These are phyloP conservation scores for Porphyrellus cyaneotinctus DNA, from an alignment of 768 basidiomycete species.

Conservation along the genomic window DNA sequence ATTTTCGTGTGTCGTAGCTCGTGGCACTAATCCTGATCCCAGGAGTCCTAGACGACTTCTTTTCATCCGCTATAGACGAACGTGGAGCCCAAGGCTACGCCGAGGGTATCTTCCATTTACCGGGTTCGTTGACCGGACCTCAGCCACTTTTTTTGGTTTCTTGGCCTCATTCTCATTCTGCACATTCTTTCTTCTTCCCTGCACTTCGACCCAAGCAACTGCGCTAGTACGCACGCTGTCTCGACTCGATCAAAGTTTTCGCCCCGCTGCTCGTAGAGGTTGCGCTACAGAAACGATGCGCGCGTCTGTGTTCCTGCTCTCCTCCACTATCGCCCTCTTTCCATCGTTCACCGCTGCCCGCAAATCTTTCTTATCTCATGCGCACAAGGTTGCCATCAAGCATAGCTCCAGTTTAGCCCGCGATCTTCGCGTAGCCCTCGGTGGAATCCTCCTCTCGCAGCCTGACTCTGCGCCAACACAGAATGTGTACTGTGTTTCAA, in stretches of 20 bases:
- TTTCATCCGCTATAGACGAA: conserved; percentile 3
- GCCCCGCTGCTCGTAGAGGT: background rate
- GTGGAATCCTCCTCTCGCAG: conserved; percentile 47
- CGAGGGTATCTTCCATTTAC: conserved; percentile 11
- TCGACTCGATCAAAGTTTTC: background rate
- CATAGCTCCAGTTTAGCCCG: conserved; percentile 60
- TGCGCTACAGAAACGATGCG: conserved; percentile 22
- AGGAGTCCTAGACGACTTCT: conserved; percentile 8
- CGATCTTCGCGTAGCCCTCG: conserved; percentile 66
- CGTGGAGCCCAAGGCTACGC: conserved; percentile 17
- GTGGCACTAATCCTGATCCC: conserved; percentile 8
- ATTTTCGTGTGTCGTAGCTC: conserved; percentile 5
- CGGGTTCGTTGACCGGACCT: conserved; percentile 24
- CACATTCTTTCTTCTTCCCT: background rate
- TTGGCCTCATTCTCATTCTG: conserved; percentile 3
- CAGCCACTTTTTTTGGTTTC: conserved; percentile 13
- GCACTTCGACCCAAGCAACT: background rate
- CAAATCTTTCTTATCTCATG: conserved; percentile 36
- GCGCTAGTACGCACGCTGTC: background rate
- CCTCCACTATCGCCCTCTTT: conserved; percentile 27
- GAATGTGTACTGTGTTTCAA: conserved; percentile 36
- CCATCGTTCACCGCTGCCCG: conserved; percentile 21
- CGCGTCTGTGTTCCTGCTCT: conserved; percentile 27
- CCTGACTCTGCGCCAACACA: conserved; percentile 27
- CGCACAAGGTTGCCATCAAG: conserved; percentile 52